Percentiles rank a stretch among this genome's conserved stretches.
These are phyloP conservation scores for Ogataea polymorpha DNA, from an alignment of 805 yeast genomes.

Conservation along the genomic window DNA sequence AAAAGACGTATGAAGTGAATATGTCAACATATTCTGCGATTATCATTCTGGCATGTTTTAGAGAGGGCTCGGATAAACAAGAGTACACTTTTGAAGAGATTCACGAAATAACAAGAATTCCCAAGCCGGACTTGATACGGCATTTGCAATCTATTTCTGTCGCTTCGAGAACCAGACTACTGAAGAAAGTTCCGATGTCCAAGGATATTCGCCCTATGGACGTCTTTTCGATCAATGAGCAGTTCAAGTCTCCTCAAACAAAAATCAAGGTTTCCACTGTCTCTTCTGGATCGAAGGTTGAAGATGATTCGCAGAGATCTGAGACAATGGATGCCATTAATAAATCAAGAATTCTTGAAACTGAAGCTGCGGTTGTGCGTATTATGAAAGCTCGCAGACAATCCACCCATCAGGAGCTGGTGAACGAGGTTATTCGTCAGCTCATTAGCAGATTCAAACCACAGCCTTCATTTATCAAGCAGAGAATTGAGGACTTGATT, in stretches of 20 bases:
- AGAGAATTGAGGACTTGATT: slow-evolving; percentile 67
- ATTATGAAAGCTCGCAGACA: slow-evolving; percentile 76
- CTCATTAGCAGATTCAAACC: slow-evolving; percentile 66
- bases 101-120: slow-evolving; percentile 62
- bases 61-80: slow-evolving; percentile 43
- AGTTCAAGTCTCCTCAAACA: slow-evolving; percentile 63
- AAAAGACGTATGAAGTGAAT: slow-evolving; percentile 70
- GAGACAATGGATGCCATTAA: slow-evolving; percentile 55
- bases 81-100: slow-evolving; percentile 62
- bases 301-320: slow-evolving; percentile 50
- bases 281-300: slow-evolving; percentile 43
- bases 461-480: slow-evolving; percentile 61
- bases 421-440: slow-evolving; percentile 62
- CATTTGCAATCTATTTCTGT: slow-evolving; percentile 82
- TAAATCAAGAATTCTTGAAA: slow-evolving; percentile 61
- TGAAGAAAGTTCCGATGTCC: slow-evolving; percentile 71
- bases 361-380: slow-evolving; percentile 85
- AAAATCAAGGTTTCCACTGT: slow-evolving; percentile 77
- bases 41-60: slow-evolving; percentile 65
- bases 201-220: slow-evolving; percentile 65
- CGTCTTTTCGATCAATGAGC: slow-evolving; percentile 61
- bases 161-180: slow-evolving; percentile 75
- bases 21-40: slow-evolving; percentile 81
- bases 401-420: slow-evolving; percentile 58
- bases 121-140: slow-evolving; percentile 67